Conservation (phyloP, 768 basidiomycete genomes). For the Crucibulum laeve region DNA sequence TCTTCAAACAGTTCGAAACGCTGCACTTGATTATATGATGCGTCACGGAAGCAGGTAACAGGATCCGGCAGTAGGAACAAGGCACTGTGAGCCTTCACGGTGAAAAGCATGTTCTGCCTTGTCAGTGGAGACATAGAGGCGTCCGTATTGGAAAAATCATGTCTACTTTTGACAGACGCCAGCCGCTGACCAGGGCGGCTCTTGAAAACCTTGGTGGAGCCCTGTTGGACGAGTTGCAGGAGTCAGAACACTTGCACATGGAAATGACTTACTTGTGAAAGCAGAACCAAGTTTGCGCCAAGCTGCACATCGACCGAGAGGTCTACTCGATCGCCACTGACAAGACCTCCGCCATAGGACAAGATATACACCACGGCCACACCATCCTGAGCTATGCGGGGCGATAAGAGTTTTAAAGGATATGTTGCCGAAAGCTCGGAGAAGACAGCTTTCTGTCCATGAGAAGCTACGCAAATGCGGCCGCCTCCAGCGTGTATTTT, state of each 20-base stretch:
- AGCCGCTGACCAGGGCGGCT: constrained; percentile 56
- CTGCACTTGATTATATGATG: constrained; percentile 83
- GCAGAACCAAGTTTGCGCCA: constrained; percentile 58
- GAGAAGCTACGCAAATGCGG: constrained; percentile 46
- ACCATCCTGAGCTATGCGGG: constrained; percentile 41
- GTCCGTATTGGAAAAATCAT: neutral
- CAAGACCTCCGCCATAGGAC: constrained; percentile 89
- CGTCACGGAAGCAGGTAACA: constrained; percentile 85
- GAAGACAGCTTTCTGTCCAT: constrained; percentile 59
- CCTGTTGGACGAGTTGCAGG: constrained; percentile 36
- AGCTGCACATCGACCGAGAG: constrained; percentile 57
- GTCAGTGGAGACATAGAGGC: constrained; percentile 30
- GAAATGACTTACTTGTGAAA: constrained; percentile 70
- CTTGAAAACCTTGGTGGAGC: constrained; percentile 95
- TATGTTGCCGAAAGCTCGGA: constrained; percentile 76
- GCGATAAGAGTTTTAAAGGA: constrained; percentile 85
- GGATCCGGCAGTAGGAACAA: constrained; percentile 89
- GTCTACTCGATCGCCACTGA: constrained; percentile 75
- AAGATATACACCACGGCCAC: constrained; percentile 75
- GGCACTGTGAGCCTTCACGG: constrained; percentile 44
- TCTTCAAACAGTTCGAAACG: constrained; percentile 60
- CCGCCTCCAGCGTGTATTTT: constrained; percentile 47
- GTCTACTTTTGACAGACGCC: constrained; percentile 29
- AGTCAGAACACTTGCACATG: neutral
- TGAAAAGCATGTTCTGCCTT: constrained; percentile 58